Evolutionary conservation across 176 grass and related monocot genomes (phyloP), one percentile per base, ranked within the genome.

Genomic region (Chrysopogon serrulatus): DNA sequence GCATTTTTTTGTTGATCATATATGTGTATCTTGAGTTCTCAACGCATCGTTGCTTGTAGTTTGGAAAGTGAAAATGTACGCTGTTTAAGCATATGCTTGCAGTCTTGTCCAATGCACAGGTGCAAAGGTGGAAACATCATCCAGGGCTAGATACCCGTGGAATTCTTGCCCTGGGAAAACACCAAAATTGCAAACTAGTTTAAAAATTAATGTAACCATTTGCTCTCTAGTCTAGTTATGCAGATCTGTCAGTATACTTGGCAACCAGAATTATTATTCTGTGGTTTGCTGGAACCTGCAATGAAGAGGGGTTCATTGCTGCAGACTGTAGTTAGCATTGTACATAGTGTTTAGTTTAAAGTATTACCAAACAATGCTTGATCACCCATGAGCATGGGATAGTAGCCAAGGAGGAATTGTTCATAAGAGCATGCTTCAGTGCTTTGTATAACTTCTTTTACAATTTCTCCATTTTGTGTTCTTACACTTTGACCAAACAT

Each of bases 191-290:
- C 5, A 85, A 85, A 85, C 27, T 21, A 79, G 32, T 86, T 86
- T 51, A 79, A 40, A 4, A 30, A 64, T 79, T 39, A 49, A 33
- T 34, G 14, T 32, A 51, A 15, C n/a, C 43, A 68, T 34, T 44
- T 59, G 2, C 32, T 80, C 68, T 81, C 21, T 86, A 61, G 40
- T 53, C 69, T 69, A 47, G 56, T 65, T 80, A n/a, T 87, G 65
- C 23, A 57, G 4, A 57, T 57, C 54, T 12, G 36, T 77, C 28
- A 16, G 26, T 26, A 19, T 49, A 65, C 33, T 48, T 56, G 36
- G 48, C 62, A 68, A 32, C 37, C 56, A 69, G 79, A 76, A 70
- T 7, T 54, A 7, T 74, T 64, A 31, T 73, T 48, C 23, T 86
- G 17, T 8, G 26, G 9, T 73, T 60, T 89, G 31, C 23, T 23